Evolutionary conservation across 2,329 filamentous ascomycete genomes (phyloP), one percentile per base, ranked within the genome.

Genomic region (Fonsecaea multimorphosa): DNA sequence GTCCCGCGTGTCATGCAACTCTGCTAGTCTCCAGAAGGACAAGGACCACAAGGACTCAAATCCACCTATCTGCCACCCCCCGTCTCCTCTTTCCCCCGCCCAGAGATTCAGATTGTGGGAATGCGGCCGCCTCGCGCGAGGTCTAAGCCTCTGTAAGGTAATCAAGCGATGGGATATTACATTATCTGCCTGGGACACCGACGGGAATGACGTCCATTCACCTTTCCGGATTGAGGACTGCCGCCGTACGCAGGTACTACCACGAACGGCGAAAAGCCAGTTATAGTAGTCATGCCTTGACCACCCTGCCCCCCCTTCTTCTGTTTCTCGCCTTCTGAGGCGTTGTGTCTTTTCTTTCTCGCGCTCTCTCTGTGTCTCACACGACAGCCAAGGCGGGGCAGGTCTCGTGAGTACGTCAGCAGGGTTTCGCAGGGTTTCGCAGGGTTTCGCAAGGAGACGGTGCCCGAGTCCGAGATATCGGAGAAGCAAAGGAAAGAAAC

Each of bases 1-100:
- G 36, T 49, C 55, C 55, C 36, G 38, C 36, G 55, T 58, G 36
- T 22, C 55, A 40, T 58, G 55, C 55, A 58, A 58, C 55, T 44
- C 55, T 58, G 55, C 38, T 58, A 29, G 32, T 46, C 36, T 38
- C 24, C 38, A 58, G 55, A 58, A 58, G 55, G 38, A 58, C 55
- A 40, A 40, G 8, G 24, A 24, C 19, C 19, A 11, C 8, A 31
- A 31, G 29, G 29, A 31, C 29, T 8, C 29, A 31, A n/a, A 31
- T 31, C 29, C 29, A 31, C 29, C 29, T 8, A 4, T 31, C 29
- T 8, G 3, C 7, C 44, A 8, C 22, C 11, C 44, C 44, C 19
- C 44, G 44, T 49, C 44, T 49, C 44, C 44, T 49, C 44, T 24
- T 49, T 49, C 11, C 44, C 44, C 44, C 44, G 3, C 6, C 44